phyloP scores from a whole-genome alignment of 176 grass and related monocot genomes.

The Musa schizocarpa region DNA sequence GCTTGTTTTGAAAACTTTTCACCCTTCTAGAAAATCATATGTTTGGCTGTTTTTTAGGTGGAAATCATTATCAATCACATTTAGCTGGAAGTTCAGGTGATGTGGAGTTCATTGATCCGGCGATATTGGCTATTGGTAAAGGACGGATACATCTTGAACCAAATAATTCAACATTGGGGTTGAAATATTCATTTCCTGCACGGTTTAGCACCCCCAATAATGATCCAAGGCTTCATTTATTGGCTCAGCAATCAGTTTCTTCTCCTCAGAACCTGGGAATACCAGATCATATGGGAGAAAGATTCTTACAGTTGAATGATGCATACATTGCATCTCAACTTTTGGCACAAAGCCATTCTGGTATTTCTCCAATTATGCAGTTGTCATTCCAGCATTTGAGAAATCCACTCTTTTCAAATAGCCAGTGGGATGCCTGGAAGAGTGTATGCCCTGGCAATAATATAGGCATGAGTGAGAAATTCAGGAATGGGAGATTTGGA shows the following conservation, averaged over 20 bases:
- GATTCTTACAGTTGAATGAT: conserved; percentile 50
- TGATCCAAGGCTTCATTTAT: conserved; percentile 60
- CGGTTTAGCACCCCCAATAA: conserved; percentile 46
- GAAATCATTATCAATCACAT: conserved; percentile 51
- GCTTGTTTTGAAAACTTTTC: too few relatives aligned
- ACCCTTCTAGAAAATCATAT: too few relatives aligned
- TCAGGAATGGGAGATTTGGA: conserved; percentile 39
- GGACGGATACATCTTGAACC: conserved; percentile 47
- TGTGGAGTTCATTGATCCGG: conserved; percentile 81
- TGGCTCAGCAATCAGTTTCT: conserved; percentile 50
- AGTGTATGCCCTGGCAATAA: conserved; percentile 48
- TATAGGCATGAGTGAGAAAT: conserved; percentile 37
- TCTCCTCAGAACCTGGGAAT: conserved; percentile 54
- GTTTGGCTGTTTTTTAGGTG: neutral
- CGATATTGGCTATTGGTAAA: conserved; percentile 85
- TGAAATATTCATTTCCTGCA: conserved; percentile 39
- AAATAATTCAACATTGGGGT: conserved; percentile 43
- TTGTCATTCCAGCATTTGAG: conserved; percentile 42
- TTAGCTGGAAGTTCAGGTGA: conserved; percentile 47
- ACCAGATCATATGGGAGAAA: conserved; percentile 40
- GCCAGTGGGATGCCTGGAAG: conserved; percentile 71
- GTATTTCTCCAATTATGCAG: conserved; percentile 39
- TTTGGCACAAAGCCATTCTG: conserved; percentile 43
- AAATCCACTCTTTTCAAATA: conserved; percentile 48
- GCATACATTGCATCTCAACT: conserved; percentile 52